These are phyloP conservation scores for Dactylorhiza incarnata DNA, from an alignment of 106 monocot genomes.

Conservation along the genomic window DNA sequence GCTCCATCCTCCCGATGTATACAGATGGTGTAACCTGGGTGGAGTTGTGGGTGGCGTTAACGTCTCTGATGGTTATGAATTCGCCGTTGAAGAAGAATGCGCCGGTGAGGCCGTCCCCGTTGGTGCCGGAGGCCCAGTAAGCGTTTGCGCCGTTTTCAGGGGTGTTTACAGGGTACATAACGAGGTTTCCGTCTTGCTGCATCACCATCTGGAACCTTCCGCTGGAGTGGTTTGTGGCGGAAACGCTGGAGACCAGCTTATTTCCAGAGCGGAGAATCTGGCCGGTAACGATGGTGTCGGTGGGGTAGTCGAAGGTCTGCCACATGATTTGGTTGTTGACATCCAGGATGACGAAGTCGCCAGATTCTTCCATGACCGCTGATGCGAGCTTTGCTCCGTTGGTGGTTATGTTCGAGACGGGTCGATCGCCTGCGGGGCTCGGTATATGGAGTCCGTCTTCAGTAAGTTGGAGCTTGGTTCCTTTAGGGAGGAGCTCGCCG, in stretches of 20 bases:
- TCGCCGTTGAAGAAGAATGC: neutral
- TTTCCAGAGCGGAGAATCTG: neutral
- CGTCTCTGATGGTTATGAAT: neutral
- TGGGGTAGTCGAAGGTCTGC: constrained; percentile 12
- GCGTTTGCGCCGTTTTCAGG: neutral
- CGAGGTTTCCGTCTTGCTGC: constrained; percentile 7
- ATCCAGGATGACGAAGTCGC: constrained; percentile 24
- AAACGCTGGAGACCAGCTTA: constrained; percentile 14
- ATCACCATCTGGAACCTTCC: constrained; percentile 17
- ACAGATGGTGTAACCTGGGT: neutral
- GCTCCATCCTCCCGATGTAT: neutral
- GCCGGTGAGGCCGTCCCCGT: neutral
- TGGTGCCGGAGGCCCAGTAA: constrained; percentile 15
- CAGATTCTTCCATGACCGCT: constrained; percentile 16
- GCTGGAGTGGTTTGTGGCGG: constrained; percentile 1
- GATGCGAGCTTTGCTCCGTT: neutral
- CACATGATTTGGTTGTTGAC: neutral
- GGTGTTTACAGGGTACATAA: constrained; percentile 4
- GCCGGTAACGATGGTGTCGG: constrained; percentile 19
- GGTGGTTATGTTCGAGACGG: neutral
- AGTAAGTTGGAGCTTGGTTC: neutral
- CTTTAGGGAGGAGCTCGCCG: neutral
- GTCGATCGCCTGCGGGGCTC: neutral
- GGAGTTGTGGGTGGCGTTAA: neutral
- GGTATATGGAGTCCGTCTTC: constrained; percentile 11